phyloP scores from a whole-genome alignment of 768 basidiomycete genomes.

The Solioccasus polychromus region DNA sequence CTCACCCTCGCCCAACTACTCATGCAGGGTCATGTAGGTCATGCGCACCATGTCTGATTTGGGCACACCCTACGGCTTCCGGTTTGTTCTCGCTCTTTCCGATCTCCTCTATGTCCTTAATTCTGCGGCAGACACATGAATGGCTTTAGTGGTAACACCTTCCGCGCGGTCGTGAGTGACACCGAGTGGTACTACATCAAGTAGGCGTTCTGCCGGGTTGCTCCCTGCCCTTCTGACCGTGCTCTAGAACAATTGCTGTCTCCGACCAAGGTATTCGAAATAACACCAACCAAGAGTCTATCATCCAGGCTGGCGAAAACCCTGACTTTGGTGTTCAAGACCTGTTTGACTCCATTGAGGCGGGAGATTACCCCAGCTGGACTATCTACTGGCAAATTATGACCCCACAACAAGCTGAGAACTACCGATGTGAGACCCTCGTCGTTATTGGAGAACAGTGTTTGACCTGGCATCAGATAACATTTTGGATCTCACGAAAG shows the following conservation, averaged over 20 bases:
- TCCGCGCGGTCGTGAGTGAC: constrained; percentile 42
- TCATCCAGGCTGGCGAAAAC: constrained; percentile 38
- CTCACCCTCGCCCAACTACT: background rate
- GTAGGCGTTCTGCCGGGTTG: constrained; percentile 22
- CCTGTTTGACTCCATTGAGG: constrained; percentile 53
- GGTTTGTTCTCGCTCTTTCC: constrained; percentile 19
- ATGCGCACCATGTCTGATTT: constrained; percentile 55
- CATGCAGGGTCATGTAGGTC: constrained; percentile 21
- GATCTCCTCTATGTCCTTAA: background rate
- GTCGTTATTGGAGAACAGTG: background rate
- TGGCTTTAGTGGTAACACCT: constrained; percentile 51
- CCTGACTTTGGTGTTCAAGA: constrained; percentile 56
- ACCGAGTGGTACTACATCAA: constrained; percentile 56
- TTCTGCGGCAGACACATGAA: constrained; percentile 37
- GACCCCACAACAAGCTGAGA: constrained; percentile 50
- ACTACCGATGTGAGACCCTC: constrained; percentile 34
- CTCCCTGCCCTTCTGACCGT: constrained; percentile 12
- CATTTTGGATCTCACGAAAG: constrained; percentile 49
- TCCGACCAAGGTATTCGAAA: constrained; percentile 40
- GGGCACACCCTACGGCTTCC: constrained; percentile 50
- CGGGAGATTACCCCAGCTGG: constrained; percentile 52
- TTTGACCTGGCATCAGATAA: constrained; percentile 34
- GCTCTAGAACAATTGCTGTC: constrained; percentile 6
- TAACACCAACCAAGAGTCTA: constrained; percentile 36
- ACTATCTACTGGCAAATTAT: constrained; percentile 56